Evolutionary conservation across 345 rosid species (phyloP).

Genomic region (Arabidopsis thaliana): DNA sequence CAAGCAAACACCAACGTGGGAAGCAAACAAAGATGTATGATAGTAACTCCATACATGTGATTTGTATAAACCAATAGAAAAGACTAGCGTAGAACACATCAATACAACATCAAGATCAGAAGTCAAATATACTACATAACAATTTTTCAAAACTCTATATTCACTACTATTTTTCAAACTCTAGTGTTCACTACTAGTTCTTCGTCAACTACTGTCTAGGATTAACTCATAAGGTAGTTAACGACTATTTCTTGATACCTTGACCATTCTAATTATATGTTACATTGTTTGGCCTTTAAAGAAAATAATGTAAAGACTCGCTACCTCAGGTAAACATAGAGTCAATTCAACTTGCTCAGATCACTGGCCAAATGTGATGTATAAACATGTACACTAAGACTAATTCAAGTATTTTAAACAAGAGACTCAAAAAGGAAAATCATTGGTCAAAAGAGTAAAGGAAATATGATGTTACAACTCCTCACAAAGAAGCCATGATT

Average conservation of each 20-base stretch:
- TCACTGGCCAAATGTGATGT: slow-evolving; percentile 18
- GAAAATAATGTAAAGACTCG: slow-evolving; percentile 13
- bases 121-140: slow-evolving; percentile 15
- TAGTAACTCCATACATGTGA: neutral
- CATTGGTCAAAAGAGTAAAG: neutral
- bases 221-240: neutral
- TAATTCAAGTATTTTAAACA: slow-evolving; percentile 17
- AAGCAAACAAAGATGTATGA: slow-evolving; percentile 12
- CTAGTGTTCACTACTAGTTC: neutral
- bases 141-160: no score
- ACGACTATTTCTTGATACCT: neutral
- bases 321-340: neutral
- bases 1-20: slow-evolving; percentile 15
- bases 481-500: slow-evolving; percentile 18
- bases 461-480: slow-evolving; percentile 13
- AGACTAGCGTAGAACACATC: neutral
- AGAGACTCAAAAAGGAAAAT: slow-evolving; percentile 12
- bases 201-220: neutral
- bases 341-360: neutral
- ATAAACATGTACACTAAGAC: slow-evolving; percentile 7
- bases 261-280: neutral
- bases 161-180: neutral
- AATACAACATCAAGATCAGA: slow-evolving; percentile 7
- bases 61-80: neutral
- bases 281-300: neutral